These are phyloP conservation scores for Sphenostylis stenocarpa DNA, from an alignment of 306 rosid species.

Conservation along the genomic window DNA sequence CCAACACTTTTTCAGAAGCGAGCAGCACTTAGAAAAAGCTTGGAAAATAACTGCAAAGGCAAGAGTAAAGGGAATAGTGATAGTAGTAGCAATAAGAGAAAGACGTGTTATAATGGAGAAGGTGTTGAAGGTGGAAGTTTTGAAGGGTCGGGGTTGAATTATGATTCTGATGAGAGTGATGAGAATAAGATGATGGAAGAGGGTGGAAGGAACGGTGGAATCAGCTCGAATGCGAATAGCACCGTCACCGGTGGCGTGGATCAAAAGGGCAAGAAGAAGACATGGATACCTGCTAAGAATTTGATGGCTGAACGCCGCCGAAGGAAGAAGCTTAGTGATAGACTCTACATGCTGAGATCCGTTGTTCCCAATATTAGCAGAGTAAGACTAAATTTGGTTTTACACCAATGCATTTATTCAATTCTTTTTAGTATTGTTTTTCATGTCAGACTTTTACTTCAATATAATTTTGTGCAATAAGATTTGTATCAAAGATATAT, in stretches of 20 bases:
- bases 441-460: neutral
- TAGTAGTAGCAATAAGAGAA: conserved; percentile 40
- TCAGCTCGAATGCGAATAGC: conserved; percentile 56
- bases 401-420: neutral
- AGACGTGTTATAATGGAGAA: conserved; percentile 41
- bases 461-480: neutral
- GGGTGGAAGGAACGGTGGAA: conserved; percentile 53
- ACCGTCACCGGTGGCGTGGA: conserved; percentile 46
- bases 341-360: conserved; percentile 93
- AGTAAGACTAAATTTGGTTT: conserved; percentile 41
- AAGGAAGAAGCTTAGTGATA: conserved; percentile 93
- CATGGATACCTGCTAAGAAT: conserved; percentile 87
- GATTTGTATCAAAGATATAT: no score
- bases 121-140: conserved; percentile 54
- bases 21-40: conserved; percentile 67
- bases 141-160: conserved; percentile 70
- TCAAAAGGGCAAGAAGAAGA: conserved; percentile 61
- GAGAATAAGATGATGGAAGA: conserved; percentile 48
- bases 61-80: conserved; percentile 35
- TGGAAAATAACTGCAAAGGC: conserved; percentile 18
- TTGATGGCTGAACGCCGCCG: conserved; percentile 97
- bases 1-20: conserved; percentile 91
- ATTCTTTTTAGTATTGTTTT: neutral
- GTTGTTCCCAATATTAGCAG: conserved; percentile 95
- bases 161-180: conserved; percentile 74